These are phyloP conservation scores for Paraleonurus japonicus DNA, from an alignment of 257 asterid genomes.

Conservation along the genomic window DNA sequence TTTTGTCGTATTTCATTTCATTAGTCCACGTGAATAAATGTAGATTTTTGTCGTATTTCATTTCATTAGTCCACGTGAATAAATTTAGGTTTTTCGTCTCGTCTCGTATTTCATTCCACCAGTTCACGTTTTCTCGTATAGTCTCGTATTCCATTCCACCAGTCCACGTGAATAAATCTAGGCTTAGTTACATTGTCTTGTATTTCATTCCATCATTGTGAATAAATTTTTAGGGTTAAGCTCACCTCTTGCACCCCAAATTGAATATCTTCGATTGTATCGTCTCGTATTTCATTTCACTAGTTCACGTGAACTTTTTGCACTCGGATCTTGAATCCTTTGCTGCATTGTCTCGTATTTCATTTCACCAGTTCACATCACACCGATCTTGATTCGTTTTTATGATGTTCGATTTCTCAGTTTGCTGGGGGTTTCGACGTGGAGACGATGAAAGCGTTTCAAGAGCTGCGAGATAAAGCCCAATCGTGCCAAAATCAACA, in stretches of 20 bases:
- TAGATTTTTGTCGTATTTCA: neutral
- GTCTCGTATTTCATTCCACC: neutral
- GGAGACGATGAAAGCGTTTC: conserved; percentile 95
- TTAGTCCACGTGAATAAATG: neutral
- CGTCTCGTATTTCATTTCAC: neutral
- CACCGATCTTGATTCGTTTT: neutral
- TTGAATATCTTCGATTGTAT: neutral
- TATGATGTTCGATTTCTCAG: conserved; percentile 32
- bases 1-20: neutral
- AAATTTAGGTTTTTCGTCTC: too few species aligned
- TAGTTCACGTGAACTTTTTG: too few species aligned
- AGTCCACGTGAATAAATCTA: neutral
- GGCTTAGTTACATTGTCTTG: neutral
- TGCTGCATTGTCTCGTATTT: neutral
- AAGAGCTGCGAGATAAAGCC: conserved; percentile 83
- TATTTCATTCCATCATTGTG: neutral
- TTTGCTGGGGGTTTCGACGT: conserved; percentile 97
- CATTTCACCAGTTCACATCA: neutral
- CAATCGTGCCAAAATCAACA: conserved; percentile 56
- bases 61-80: neutral
- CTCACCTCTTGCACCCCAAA: neutral
- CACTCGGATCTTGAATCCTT: neutral
- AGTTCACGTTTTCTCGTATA: neutral
- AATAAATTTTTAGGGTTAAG: too few species aligned
- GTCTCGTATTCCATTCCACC: neutral